phyloP scores from a whole-genome alignment of 306 rosid genomes.

The Fragaria ananassa region DNA sequence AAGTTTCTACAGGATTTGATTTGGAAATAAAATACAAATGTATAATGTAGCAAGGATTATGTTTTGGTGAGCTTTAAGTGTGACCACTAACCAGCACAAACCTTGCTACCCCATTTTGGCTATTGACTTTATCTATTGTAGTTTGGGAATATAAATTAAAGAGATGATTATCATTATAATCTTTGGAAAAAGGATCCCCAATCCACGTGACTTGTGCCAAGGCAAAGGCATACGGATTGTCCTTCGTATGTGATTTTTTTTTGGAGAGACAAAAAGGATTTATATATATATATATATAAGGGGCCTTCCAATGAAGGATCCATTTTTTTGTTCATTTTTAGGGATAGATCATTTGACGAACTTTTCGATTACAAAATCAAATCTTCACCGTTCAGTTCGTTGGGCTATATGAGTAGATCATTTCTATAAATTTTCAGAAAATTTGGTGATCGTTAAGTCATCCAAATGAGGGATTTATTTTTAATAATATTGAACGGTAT shows the following conservation, averaged over 20 bases:
- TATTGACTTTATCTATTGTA: neutral
- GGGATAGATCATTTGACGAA: no score
- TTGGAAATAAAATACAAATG: constrained; percentile 9
- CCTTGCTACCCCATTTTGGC: constrained; percentile 15
- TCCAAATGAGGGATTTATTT: no score
- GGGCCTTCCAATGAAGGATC: no score
- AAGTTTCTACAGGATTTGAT: neutral
- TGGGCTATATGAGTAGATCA: no score
- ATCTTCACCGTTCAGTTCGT: no score
- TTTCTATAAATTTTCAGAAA: no score
- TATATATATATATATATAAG: no score
- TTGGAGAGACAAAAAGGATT: neutral
- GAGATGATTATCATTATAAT: neutral
- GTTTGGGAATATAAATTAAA: neutral
- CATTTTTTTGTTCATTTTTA: no score
- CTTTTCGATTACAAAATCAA: no score
- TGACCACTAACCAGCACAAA: constrained; percentile 17
- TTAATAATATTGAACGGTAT: no score
- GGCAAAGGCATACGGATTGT: constrained; percentile 13
- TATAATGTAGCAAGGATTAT: constrained; percentile 10
- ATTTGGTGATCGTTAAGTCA: no score
- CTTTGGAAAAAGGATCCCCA: neutral
- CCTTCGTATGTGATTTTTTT: neutral
- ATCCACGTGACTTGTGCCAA: constrained; percentile 25
- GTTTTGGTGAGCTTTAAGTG: constrained; percentile 22